A percentile compares a stretch with the other conserved stretches of the same genome.
Conservation (phyloP, 495 filamentous ascomycete species). For the Chaetomium fimeti region DNA sequence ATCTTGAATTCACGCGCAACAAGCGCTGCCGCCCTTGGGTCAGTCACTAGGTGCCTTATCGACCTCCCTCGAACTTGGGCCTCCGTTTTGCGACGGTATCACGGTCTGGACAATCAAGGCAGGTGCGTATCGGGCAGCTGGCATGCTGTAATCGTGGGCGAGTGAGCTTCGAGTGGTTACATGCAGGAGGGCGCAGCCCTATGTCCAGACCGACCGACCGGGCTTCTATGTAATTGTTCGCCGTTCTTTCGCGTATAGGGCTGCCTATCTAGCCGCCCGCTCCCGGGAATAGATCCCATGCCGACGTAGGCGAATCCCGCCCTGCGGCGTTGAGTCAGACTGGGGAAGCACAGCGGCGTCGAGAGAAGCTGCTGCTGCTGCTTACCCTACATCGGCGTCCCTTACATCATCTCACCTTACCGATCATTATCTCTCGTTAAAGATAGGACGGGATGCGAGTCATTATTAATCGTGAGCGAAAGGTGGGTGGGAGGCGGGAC, state of each 20-base stretch:
- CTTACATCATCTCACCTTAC: slow-evolving; percentile 3
- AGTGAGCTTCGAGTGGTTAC: slow-evolving; percentile 10
- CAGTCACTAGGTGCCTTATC: too few species aligned
- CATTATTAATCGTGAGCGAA: slow-evolving; percentile 3
- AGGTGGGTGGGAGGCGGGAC: neutral
- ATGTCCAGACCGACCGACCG: neutral
- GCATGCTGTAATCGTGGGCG: neutral
- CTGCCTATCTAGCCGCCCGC: slow-evolving; percentile 10
- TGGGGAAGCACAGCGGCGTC: slow-evolving; percentile 7
- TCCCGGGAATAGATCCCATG: slow-evolving; percentile 12
- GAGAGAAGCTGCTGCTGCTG: neutral
- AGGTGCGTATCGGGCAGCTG: slow-evolving; percentile 12
- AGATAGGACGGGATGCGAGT: neutral
- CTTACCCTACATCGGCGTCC: neutral
- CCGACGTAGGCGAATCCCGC: neutral
- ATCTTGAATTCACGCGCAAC: neutral
- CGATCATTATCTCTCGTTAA: too few species aligned
- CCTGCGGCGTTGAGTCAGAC: slow-evolving; percentile 13
- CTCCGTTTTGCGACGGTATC: slow-evolving; percentile 7
- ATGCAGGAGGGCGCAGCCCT: slow-evolving; percentile 19
- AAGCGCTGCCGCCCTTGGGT: too few species aligned
- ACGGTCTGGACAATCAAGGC: neutral
- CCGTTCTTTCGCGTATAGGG: slow-evolving; percentile 7
- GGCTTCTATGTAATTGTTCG: too few species aligned
- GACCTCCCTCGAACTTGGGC: too few species aligned